Conservation (phyloP, 1,284 basidiomycete species). For the Naganishia albida region DNA sequence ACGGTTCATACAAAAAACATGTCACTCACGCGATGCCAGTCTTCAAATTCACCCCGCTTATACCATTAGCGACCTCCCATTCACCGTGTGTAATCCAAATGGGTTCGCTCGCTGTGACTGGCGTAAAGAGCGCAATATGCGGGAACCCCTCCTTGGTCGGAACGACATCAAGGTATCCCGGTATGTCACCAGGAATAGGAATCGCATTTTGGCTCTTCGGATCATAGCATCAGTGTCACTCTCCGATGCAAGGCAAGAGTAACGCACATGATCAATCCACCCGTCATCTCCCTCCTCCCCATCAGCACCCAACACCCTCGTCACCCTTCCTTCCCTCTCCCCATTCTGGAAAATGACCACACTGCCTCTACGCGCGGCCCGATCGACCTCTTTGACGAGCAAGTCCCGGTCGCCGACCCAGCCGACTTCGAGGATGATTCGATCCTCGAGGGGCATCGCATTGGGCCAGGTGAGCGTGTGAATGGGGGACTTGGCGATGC, state of each 20-base stretch:
- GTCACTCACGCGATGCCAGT: slow-evolving; percentile 70
- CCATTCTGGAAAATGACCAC: slow-evolving; percentile 70
- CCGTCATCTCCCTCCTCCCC: slow-evolving; percentile 86
- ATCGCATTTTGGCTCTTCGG: slow-evolving; percentile 50
- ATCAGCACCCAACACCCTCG: slow-evolving; percentile 71
- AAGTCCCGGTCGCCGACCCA: slow-evolving; percentile 80
- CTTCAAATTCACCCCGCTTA: slow-evolving; percentile 70
- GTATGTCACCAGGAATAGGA: slow-evolving; percentile 53
- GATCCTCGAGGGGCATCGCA: slow-evolving; percentile 63
- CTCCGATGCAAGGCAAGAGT: background rate
- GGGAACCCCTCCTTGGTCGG: slow-evolving; percentile 77
- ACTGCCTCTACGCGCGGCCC: slow-evolving; percentile 74
- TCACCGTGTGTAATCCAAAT: slow-evolving; percentile 79
- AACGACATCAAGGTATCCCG: slow-evolving; percentile 83
- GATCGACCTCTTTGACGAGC: slow-evolving; percentile 81
- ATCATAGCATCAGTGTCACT: background rate
- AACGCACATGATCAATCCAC: slow-evolving; percentile 74
- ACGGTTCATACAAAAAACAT: background rate
- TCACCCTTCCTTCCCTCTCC: slow-evolving; percentile 60
- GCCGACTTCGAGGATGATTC: slow-evolving; percentile 76
- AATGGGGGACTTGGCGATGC: slow-evolving; percentile 41
- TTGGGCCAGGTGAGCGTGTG: slow-evolving; percentile 65
- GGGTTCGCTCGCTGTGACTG: slow-evolving; percentile 67
- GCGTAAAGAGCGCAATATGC: slow-evolving; percentile 84
- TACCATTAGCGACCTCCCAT: slow-evolving; percentile 82